Base-by-base conservation (phyloP, 1,139 yeast genomes). In the Saccharomyces hybrid region DNA sequence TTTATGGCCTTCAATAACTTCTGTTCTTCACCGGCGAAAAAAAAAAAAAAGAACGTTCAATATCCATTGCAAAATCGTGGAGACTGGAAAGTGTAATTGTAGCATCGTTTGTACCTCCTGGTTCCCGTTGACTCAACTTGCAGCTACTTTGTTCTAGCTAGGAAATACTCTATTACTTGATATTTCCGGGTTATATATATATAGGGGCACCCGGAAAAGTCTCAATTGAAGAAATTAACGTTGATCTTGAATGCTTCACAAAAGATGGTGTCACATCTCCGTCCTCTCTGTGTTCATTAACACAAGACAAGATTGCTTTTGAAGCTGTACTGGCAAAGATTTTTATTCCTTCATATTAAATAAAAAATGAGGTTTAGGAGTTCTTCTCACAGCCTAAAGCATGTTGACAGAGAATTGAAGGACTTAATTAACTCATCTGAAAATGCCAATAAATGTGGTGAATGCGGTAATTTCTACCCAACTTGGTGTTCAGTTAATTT, bases 381-480 rank as follows among this genome's bases (percentile, higher is more conserved):
- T 16, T 46, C 49, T 13, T 46, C 46, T 16, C 31, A 23, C 5
- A 16, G 44, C 14, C 2, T 26, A 8, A 27, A 38, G 29, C 14
- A 48, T 47, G 49, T 56, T 7, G 58, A 58, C 28, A 54, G 52
- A 23, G 71, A 70, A 50, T 60, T 75, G 53, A 70, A 67, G 52
- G 73, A 71, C 41, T 62, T 78, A 57, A 67, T 79, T 50, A 78
- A 77, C 57, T 57, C 69, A 4, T 66, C 72, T 3, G 76, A 68
- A 4, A 79, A 79, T 60, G 63, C 69, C 52, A 86, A 86, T 68
- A 80, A 76, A 64, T 86, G 95, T 70, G 93, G 88, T 48, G 95
- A 86, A 65, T 86, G 93, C 72, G 79, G 79, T 2, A 73, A 81
- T 1, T 67, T 77, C 2, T 82, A 78, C 67, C 93, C 93, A 4